Evolutionary conservation across 768 basidiomycete species (phyloP).

Genomic region (Obba rivulosa): DNA sequence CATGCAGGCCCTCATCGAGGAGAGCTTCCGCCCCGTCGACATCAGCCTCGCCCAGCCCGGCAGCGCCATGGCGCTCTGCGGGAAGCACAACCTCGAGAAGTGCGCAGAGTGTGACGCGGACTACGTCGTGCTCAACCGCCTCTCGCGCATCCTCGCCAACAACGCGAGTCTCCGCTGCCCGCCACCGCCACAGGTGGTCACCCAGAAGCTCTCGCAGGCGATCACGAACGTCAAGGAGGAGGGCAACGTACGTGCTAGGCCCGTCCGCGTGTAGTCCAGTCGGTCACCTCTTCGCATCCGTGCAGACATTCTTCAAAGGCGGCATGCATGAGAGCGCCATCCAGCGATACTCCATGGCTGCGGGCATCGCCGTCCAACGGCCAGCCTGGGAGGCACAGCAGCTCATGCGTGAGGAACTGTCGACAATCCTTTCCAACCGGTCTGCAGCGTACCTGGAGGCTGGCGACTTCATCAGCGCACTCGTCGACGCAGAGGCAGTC

Average conservation of each 20-base stretch:
- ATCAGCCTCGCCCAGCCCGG: constrained; percentile 51
- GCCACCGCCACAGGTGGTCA: constrained; percentile 74
- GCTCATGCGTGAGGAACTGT: constrained; percentile 84
- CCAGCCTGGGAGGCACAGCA: constrained; percentile 87
- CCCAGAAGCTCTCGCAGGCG: constrained; percentile 67
- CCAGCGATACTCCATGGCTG: constrained; percentile 72
- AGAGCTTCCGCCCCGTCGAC: constrained; percentile 55
- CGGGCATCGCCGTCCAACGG: constrained; percentile 69
- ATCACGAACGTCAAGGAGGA: constrained; percentile 85
- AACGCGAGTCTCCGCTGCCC: constrained; percentile 73
- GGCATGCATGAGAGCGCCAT: constrained; percentile 69
- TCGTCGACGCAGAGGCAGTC: constrained; percentile 90
- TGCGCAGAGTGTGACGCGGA: constrained; percentile 72
- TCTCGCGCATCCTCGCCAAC: constrained; percentile 61
- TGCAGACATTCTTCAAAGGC: constrained; percentile 72
- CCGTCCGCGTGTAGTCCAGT: background rate
- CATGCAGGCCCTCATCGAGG: constrained; percentile 73
- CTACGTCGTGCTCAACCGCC: constrained; percentile 69
- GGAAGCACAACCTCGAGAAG: constrained; percentile 62
- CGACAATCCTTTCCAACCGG: constrained; percentile 86
- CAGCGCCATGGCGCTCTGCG: constrained; percentile 54
- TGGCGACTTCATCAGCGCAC: constrained; percentile 68
- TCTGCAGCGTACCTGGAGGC: constrained; percentile 80
- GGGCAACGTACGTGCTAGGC: constrained; percentile 68
- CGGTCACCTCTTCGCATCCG: constrained; percentile 5